Conservation (phyloP, 192 early-diverging fungal genomes). For the Backusella psychrophila region DNA sequence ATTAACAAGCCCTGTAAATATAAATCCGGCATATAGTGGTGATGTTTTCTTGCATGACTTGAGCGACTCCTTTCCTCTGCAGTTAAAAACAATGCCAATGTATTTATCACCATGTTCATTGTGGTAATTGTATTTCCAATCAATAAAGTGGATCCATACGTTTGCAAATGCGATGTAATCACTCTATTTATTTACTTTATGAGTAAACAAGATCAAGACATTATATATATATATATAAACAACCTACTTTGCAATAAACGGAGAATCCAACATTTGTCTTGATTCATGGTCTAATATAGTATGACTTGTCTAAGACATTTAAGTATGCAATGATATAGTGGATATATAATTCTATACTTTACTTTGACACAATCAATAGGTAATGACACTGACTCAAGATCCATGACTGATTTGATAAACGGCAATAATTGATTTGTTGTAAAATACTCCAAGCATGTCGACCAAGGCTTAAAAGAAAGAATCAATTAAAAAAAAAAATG, state of each 20-base stretch:
- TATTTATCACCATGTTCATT: conserved; percentile 60
- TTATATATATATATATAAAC: too few relatives aligned
- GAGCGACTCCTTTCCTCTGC: conserved; percentile 48
- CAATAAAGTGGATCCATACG: conserved; percentile 45
- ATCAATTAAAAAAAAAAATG: neutral
- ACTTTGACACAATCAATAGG: conserved; percentile 51
- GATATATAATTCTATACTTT: neutral
- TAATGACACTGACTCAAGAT: conserved; percentile 50
- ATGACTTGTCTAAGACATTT: conserved; percentile 42
- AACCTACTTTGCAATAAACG: conserved; percentile 20
- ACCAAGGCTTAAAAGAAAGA: conserved; percentile 18
- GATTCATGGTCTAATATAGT: conserved; percentile 48
- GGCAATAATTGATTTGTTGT: conserved; percentile 40
- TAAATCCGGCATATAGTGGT: conserved; percentile 47
- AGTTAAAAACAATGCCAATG: conserved; percentile 46
- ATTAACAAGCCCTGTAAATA: conserved; percentile 50
- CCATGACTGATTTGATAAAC: conserved; percentile 51
- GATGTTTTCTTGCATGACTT: conserved; percentile 50
- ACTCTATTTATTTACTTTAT: conserved; percentile 25
- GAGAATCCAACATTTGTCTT: conserved; percentile 17
- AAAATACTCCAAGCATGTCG: conserved; percentile 43
- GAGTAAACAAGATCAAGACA: neutral
- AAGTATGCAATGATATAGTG: too few relatives aligned
- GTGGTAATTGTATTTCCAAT: conserved; percentile 49
- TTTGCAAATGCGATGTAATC: conserved; percentile 53